Percentiles rank a stretch among this genome's conserved stretches.
These are phyloP conservation scores for Gynostemma pentaphyllum DNA, from an alignment of 306 rosid species.

Conservation along the genomic window DNA sequence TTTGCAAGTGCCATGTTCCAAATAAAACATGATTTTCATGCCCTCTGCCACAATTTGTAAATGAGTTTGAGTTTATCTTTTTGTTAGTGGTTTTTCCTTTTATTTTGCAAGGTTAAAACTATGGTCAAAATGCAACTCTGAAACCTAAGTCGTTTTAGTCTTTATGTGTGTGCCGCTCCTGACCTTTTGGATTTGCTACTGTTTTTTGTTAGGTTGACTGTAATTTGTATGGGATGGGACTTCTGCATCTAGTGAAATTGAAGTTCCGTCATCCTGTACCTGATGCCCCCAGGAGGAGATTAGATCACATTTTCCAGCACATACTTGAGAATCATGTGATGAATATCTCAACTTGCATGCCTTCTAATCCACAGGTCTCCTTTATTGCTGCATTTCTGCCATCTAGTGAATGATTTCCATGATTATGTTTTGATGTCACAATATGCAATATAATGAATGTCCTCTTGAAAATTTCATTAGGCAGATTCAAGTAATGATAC, in stretches of 20 bases:
- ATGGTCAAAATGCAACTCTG: no score
- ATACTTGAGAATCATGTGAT: conserved; percentile 14
- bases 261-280: conserved; percentile 69
- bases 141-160: neutral
- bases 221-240: conserved; percentile 84
- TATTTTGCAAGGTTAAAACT: neutral
- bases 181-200: conserved; percentile 4
- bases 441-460: conserved; percentile 12
- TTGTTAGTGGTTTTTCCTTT: neutral
- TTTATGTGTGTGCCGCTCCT: neutral
- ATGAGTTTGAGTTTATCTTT: neutral
- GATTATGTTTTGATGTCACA: conserved; percentile 8
- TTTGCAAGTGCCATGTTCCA: no score
- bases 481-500: conserved; percentile 35
- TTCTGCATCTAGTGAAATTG: conserved; percentile 64
- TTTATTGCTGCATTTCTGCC: conserved; percentile 3
- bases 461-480: conserved; percentile 32
- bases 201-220: conserved; percentile 26
- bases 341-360: conserved; percentile 26
- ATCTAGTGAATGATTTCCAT: neutral
- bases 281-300: conserved; percentile 29
- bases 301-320: conserved; percentile 18
- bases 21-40: no score
- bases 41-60: no score
- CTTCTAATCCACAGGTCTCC: conserved; percentile 24